Base-by-base conservation (phyloP, 306 rosid species). In the Datisca glomerata region DNA sequence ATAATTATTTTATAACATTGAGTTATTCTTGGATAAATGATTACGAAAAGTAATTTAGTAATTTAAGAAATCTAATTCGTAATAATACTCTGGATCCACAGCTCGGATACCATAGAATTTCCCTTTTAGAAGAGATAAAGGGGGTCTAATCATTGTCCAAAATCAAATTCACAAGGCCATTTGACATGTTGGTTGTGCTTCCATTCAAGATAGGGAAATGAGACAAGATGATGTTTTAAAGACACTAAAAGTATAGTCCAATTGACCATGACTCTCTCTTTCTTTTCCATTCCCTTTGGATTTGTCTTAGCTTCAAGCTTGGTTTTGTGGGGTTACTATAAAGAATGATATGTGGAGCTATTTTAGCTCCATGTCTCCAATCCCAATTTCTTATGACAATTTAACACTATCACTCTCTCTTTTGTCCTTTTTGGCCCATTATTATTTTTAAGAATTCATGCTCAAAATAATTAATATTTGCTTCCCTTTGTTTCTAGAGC, bases 81-180 rank as follows among this genome's bases (percentile, higher is more conserved):
- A n/a, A n/a, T n/a, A n/a, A n/a, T n/a, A n/a, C n/a, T n/a, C n/a
- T n/a, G n/a, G n/a, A n/a, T n/a, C n/a, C n/a, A n/a, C n/a, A n/a
- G n/a, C n/a, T n/a, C n/a, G n/a, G n/a, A n/a, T n/a, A n/a, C n/a
- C n/a, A n/a, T n/a, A n/a, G n/a, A n/a, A n/a, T n/a, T n/a, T n/a
- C n/a, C n/a, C n/a, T n/a, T n/a, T n/a, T n/a, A n/a, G n/a, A n/a
- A n/a, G n/a, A n/a, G n/a, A n/a, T n/a, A n/a, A n/a, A n/a, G n/a
- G n/a, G n/a, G n/a, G 19, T 37, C 42, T 34, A 20, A 52, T 14
- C 19, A 31, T 35, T 68, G 64, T 59, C 69, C 64, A 29, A 67
- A 56, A 51, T 47, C 25, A 62, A 53, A 60, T 23, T 10, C 35
- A 61, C 20, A 24, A 33, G 22, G 31, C 15, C 45, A 74, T 45